Evolutionary conservation across 2,329 filamentous ascomycete species (phyloP), one percentile per base, ranked within the genome.

Genomic region (Alternaria alternata): DNA sequence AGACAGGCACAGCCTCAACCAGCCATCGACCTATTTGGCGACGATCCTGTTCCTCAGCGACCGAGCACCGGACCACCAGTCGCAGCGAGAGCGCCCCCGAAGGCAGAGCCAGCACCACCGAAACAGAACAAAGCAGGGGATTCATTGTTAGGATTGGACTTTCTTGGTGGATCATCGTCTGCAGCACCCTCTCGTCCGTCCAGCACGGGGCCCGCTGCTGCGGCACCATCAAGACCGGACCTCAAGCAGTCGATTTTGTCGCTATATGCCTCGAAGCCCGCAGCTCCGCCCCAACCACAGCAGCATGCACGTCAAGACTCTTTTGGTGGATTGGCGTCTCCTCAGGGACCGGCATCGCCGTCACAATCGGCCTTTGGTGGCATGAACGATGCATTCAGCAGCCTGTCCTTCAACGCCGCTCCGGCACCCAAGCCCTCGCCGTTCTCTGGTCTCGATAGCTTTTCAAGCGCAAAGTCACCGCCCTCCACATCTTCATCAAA

Each of bases 241-340:
- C 83, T 99, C 61, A 99, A 99, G 81, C 94, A 97, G 79, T 98
- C 94, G 3, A 99, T 99, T 62, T 82, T 99, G 49, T 99, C 95
- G 7, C 86, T 99, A 16, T 99, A 99, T 76, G 93, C 94, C 11
- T 91, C 92, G 1, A 91, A 93, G 74, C 88, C 92, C n/a, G 90
- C 91, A 69, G 67, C 87, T 9, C 80, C 84, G 43, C 81, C 84
- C 56, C 81, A 81, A 56, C 75, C 81, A 38, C 76, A 79, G 22
- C 76, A 80, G 30, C 89, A 91, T 75, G 82, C 83, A 36, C 84
- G 86, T 12, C 85, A 85, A 67, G 74, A 74, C 9, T 78, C 76
- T 5, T 80, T 81, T 43, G 77, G 78, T 39, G 79, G 81, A 9
- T 83, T 86, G 56, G 84, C 84, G 48, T 81, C 78, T 32, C 82